Base-by-base conservation (phyloP, 495 filamentous ascomycete genomes). In the Penicillium coffeae region DNA sequence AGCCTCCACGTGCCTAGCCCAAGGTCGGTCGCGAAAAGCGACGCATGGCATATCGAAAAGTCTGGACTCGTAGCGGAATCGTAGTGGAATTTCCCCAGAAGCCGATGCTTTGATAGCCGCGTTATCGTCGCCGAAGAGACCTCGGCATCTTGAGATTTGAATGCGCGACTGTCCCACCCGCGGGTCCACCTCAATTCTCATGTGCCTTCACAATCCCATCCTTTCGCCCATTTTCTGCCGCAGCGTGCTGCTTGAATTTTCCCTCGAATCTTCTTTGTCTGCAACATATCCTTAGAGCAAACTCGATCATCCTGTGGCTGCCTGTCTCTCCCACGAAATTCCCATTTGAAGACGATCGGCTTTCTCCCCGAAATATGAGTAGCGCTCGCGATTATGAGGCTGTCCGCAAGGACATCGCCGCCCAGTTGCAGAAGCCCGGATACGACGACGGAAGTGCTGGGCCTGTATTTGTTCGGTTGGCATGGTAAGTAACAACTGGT, bases 361-460 rank as follows among this genome's bases (percentile, higher is more conserved):
- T 5, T 30, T 71, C 67, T 63, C 60, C 64, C 65, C 63, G 65
- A 44, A 66, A 39, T 42, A 73, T 73, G 70, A 70, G 65, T 57
- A 49, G 38, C 45, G 44, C 59, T 33, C 66, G 69, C 33, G 72
- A 82, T 56, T 80, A 74, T 58, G 69, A 64, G 34, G 74, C 76
- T 21, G 77, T 80, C 54, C 72, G 74, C 30, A 70, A 70, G 57
- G 77, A 79, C 62, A 81, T 81, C 42, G 69, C 51, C 53, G 70
- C 69, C 25, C 67, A 80, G 37, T 65, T 85, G 22, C 68, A 79
- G 52, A 81, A 80, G 50, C 80, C 80, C 18, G 74, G 55, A 46
- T 83, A 83, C 63, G 80, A 85, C 55, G 80, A 85, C 61, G 81
- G 80, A 6, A 81, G 76, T 45, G 77, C 76, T 22, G 81, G 80